Conservation (phyloP, 1,284 basidiomycete species). For the Termitomyces sp. region DNA sequence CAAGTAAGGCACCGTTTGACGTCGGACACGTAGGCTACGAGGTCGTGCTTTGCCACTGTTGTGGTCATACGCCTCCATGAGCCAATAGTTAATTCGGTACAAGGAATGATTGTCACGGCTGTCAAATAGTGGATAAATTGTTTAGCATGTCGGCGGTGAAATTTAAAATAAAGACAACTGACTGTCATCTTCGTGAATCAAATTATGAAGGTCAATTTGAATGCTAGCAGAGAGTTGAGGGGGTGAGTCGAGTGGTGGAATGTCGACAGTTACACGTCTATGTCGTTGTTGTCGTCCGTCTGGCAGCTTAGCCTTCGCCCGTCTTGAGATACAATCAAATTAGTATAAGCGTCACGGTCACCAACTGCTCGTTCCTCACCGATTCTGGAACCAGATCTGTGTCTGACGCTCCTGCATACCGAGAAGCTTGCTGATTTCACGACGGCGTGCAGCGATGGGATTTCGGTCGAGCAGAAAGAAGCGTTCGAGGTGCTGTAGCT, state of each 20-base stretch:
- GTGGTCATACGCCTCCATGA: conserved; percentile 70
- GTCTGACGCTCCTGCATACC: conserved; percentile 83
- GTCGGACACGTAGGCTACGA: conserved; percentile 71
- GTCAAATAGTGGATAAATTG: conserved; percentile 12
- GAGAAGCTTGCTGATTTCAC: conserved; percentile 69
- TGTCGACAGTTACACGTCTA: conserved; percentile 30
- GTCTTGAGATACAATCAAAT: conserved; percentile 33
- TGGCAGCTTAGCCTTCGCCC: conserved; percentile 73
- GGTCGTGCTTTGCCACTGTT: conserved; percentile 49
- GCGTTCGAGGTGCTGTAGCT: conserved; percentile 65
- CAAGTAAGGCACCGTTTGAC: conserved; percentile 60
- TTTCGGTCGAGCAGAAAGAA: conserved; percentile 65
- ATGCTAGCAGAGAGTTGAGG: conserved; percentile 48
- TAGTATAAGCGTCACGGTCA: background rate
- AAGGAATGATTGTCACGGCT: conserved; percentile 74
- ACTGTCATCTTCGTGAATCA: conserved; percentile 74
- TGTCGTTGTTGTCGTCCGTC: conserved; percentile 52
- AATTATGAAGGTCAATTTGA: conserved; percentile 53
- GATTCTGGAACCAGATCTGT: conserved; percentile 85
- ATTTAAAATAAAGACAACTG: conserved; percentile 26
- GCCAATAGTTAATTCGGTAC: conserved; percentile 67
- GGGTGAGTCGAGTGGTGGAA: conserved; percentile 45
- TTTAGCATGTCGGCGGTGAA: conserved; percentile 5
- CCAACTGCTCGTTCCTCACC: conserved; percentile 36
- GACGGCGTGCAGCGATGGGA: conserved; percentile 63